These are phyloP conservation scores for Venturia asperata DNA, from an alignment of 2,329 filamentous ascomycete genomes.

Conservation along the genomic window DNA sequence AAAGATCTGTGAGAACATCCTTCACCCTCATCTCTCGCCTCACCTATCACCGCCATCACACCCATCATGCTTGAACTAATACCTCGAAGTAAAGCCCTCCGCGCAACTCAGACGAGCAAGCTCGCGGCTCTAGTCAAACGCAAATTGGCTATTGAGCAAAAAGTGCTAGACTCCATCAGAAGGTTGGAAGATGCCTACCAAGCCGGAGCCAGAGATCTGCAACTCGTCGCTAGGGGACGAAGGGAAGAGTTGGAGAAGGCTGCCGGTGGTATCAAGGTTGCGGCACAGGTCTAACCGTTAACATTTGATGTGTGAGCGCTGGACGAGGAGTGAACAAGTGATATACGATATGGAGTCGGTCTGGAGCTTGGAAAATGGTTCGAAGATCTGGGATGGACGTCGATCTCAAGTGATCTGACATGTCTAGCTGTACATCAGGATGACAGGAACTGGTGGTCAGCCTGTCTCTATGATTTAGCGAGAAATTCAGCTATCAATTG, in stretches of 20 bases:
- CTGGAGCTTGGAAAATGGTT: too few species aligned
- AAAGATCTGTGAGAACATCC: neutral
- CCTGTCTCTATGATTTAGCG: neutral
- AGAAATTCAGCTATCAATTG: neutral
- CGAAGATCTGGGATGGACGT: too few species aligned
- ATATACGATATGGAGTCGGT: neutral
- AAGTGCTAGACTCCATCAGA: neutral
- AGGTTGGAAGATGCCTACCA: neutral
- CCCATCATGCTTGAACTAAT: neutral
- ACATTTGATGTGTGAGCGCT: neutral
- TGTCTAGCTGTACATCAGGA: too few species aligned
- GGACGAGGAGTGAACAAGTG: neutral
- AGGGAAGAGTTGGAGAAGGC: conserved; percentile 3
- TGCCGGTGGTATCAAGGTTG: neutral
- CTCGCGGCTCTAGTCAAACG: neutral
- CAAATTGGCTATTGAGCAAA: conserved; percentile 1
- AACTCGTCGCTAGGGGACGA: neutral
- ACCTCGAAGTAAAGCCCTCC: neutral
- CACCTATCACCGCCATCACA: neutral
- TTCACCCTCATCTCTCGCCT: neutral
- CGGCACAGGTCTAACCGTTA: neutral
- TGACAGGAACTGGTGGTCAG: too few species aligned
- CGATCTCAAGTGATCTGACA: neutral
- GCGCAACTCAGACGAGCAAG: neutral
- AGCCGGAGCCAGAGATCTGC: neutral